Percentiles rank a stretch among this genome's conserved stretches.
Evolutionary conservation across 2,329 filamentous ascomycete genomes (phyloP).

Genomic region (Polytolypa hystricis): DNA sequence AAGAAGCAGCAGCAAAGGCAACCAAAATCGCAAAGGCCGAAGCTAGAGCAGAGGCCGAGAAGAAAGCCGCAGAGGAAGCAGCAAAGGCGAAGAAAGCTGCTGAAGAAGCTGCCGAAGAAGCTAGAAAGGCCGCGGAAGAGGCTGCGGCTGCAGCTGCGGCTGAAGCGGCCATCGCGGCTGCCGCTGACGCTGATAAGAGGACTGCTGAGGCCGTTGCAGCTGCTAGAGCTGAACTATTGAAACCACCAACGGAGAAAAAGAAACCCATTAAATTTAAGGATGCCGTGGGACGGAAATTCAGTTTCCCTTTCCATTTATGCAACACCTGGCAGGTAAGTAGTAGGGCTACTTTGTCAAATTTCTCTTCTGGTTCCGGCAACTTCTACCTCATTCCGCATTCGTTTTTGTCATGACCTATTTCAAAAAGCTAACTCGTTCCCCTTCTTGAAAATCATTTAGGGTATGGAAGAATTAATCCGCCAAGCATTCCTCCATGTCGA

Average conservation of each 20-base stretch:
- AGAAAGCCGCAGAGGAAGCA: conserved; percentile 36
- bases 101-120: conserved; percentile 29
- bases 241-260: conserved; percentile 47
- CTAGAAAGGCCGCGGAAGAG: conserved; percentile 27
- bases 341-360: not conserved
- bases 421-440: not conserved
- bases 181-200: conserved; percentile 22
- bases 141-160: conserved; percentile 27
- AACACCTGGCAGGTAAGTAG: conserved; percentile 66
- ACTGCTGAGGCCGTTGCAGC: conserved; percentile 22
- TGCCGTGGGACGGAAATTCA: conserved; percentile 81
- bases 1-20: conserved; percentile 27
- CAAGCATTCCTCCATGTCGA: conserved; percentile 75
- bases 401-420: not conserved
- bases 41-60: conserved; percentile 38
- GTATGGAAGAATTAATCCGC: conserved; percentile 77
- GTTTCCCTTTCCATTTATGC: conserved; percentile 78
- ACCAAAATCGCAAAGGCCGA: conserved; percentile 26
- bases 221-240: conserved; percentile 20
- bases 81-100: conserved; percentile 28
- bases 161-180: conserved; percentile 23
- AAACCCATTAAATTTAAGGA: conserved; percentile 82
- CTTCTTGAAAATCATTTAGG: conserved; percentile 38
- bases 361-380: conserved; percentile 15
- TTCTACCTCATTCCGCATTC: not conserved